Evolutionary conservation across 225 moss, liverwort and hornwort genomes (phyloP), one percentile per base, ranked within the genome.

Genomic region (Ulota crispa): DNA sequence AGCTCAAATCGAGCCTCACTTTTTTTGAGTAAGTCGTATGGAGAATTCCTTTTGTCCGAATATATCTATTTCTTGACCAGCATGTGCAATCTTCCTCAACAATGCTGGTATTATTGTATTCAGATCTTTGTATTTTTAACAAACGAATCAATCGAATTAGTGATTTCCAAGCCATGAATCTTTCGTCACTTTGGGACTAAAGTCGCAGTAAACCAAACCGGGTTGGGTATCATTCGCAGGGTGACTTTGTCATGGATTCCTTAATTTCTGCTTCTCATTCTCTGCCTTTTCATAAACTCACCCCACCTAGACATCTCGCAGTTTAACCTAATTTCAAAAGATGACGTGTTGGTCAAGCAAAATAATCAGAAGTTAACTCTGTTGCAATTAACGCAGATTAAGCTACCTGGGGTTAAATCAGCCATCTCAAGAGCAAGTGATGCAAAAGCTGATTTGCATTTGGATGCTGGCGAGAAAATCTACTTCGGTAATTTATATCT

Each of bases 351-450:
- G 31, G 18, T 56, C 55, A 45, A 42, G 50, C 73, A 2, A 12
- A 19, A 9, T 31, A 54, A 32, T 39, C 43, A 9, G 3, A 54
- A 34, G 61, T 54, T 36, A 54, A 32, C 37, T 63, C 11, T 8
- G 68, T 47, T 45, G 68, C 39, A 34, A 61, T 34, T 10, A 42
- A 64, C 64, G 72, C 89, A 95, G 96, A 80, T 60, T 10, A 91
- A 91, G 75, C n/a, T 94, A 30, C 88, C 92, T 8, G 93, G 93
- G 21, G 91, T 85, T 13, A 92, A 92, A 80, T 95, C 97, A 60
- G 88, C 91, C 31, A 93, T 95, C 62, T 97, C 97, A 27, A 91
- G 87, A 86, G 95, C 95, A 24, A 97, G 95, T 80, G 86, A 82
- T 66, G 97, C 94, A 13, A 83, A 84, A 81, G 95, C 95, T 77